These are phyloP conservation scores for Schizochytrium sp. DNA, from an alignment of 108 stramenopile species.

Conservation along the genomic window DNA sequence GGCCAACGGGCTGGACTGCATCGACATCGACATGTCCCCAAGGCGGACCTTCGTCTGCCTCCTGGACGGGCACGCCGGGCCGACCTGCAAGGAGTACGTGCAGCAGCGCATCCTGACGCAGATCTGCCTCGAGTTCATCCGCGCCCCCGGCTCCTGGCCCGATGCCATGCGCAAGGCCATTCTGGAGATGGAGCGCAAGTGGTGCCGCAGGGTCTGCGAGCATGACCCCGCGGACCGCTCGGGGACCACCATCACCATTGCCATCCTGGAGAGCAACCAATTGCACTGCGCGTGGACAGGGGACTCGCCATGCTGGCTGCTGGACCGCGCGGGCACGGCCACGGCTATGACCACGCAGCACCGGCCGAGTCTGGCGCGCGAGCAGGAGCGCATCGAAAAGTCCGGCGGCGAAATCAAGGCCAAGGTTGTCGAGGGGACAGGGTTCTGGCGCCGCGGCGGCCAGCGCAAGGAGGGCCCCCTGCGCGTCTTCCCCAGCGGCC, in stretches of 20 bases:
- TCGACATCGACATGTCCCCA: not conserved
- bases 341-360: not conserved
- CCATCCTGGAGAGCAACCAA: not conserved
- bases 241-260: not conserved
- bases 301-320: constrained; percentile 12
- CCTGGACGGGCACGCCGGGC: not conserved
- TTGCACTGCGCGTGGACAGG: not conserved
- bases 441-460: not conserved
- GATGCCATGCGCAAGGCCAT: not conserved
- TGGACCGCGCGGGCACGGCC: not conserved
- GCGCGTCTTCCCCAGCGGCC: constrained; percentile 11
- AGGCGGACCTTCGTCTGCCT: not conserved
- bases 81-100: not conserved
- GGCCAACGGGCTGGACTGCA: not conserved
- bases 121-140: not conserved
- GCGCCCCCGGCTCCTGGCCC: not conserved
- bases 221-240: not conserved
- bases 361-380: not conserved
- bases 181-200: not conserved
- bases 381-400: not conserved
- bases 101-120: not conserved
- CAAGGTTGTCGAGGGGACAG: not conserved
- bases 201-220: not conserved
- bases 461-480: not conserved
- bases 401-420: not conserved